Percentiles rank a stretch among this genome's conserved stretches.
These are phyloP conservation scores for Coniochaeta hoffmannii DNA, from an alignment of 2,329 filamentous ascomycete genomes.

Conservation along the genomic window DNA sequence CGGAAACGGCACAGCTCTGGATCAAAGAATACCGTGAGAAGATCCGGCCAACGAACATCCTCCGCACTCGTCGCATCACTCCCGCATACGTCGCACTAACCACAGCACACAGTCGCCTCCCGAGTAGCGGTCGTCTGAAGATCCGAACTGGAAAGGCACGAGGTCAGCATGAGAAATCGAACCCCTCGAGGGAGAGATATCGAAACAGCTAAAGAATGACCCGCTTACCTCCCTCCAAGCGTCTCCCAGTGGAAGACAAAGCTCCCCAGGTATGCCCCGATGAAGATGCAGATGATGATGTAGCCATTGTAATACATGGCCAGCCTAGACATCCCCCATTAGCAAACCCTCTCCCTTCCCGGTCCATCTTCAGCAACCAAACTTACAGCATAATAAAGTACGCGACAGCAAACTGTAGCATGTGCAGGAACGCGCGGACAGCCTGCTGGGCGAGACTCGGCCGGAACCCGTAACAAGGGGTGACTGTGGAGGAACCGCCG, in stretches of 20 bases:
- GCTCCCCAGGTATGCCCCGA: conserved; percentile 65
- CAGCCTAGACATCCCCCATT: conserved; percentile 17
- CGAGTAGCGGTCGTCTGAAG: background rate
- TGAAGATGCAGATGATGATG: conserved; percentile 73
- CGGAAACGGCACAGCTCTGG: no score
- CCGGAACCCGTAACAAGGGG: no score
- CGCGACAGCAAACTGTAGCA: conserved; percentile 64
- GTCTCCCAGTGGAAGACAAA: conserved; percentile 69
- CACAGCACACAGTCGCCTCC: background rate
- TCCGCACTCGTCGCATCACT: no score
- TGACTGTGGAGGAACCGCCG: no score
- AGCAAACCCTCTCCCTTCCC: background rate
- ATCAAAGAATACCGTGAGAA: no score
- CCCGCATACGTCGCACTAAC: no score
- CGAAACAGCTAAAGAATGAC: background rate
- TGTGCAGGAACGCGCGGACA: conserved; percentile 59
- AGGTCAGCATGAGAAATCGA: background rate
- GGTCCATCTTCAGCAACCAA: conserved; percentile 14
- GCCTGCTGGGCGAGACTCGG: conserved; percentile 60
- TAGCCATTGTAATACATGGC: conserved; percentile 63
- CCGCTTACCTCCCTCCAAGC: conserved; percentile 18
- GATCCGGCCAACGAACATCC: no score
- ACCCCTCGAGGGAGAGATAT: background rate
- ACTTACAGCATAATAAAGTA: conserved; percentile 67
- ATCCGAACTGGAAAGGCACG: background rate